Evolutionary conservation across 2,329 filamentous ascomycete species (phyloP), one percentile per base, ranked within the genome.

Genomic region (Alternaria gansuensis): DNA sequence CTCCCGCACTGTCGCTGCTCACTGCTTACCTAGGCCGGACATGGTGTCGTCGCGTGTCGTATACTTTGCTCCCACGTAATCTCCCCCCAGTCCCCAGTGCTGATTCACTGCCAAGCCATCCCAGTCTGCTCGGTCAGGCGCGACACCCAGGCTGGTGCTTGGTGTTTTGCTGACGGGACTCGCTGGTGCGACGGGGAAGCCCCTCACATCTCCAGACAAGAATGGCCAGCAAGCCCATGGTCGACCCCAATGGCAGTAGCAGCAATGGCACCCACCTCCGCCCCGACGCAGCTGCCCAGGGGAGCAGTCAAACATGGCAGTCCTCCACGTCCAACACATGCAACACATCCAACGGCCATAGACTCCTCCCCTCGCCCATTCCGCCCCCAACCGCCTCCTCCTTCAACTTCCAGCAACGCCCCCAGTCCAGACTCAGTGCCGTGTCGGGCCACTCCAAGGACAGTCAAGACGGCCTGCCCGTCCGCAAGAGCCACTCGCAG

Each of bases 351-450:
- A 57, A 46, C 55, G 52, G 51, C 51, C 57, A 50, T 61, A 69
- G 55, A 33, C 68, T 77, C 29, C 72, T 74, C 24, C 74, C 75
- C 40, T 75, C 75, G 55, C 68, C 72, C 50, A 63, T 73, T 36
- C 69, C 73, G 33, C 68, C 70, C 36, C 73, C 71, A n/a, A 65
- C 73, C 10, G 61, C 73, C 54, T 72, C 73, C 5, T 70, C 72
- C n/a, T 51, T 68, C 28, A 59, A 56, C 59, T 70, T 67, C 44
- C 65, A 65, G n/a, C 68, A 68, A 49, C 73, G 74, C 56, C 74
- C 75, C 37, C 67, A 67, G 31, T 77, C 75, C 2, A 62, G 71
- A 41, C 51, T 73, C 60, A 74, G 72, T 45, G 70, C 66, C 59
- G 62, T 69, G 23, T 75, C 74, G 8, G 66, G 45, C 37, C 36